Conservation (phyloP, 2,329 filamentous ascomycete species). For the Zasmidium cellare region DNA sequence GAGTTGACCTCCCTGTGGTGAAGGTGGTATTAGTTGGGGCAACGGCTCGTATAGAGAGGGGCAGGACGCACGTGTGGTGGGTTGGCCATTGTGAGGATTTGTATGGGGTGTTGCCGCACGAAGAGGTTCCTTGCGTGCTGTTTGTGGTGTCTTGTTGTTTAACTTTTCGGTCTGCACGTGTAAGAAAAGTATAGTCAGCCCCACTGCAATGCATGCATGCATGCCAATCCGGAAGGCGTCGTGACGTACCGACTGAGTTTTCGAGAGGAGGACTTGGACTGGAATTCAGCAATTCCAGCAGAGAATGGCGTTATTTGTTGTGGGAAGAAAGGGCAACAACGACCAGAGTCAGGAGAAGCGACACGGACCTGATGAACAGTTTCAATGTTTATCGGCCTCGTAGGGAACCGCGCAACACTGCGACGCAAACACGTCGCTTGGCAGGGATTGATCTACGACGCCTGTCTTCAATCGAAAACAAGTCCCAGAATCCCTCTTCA, state of each 20-base stretch:
- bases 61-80: constrained; percentile 47
- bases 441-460: neutral
- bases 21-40: constrained; percentile 16
- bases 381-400: neutral
- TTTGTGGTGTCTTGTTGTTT: neutral
- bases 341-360: neutral
- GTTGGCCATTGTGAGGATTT: constrained; percentile 41
- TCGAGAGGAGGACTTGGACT: no score
- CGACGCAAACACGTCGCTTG: neutral
- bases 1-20: constrained; percentile 74
- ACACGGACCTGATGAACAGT: neutral
- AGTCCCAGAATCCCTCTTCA: neutral
- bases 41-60: neutral
- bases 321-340: neutral
- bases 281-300: no score
- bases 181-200: neutral
- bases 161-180: neutral
- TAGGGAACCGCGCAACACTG: neutral
- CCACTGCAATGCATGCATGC: neutral
- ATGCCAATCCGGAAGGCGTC: neutral
- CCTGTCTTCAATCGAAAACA: neutral
- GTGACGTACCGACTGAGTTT: neutral
- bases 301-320: neutral
- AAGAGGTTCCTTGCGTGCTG: no score
- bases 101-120: neutral